Conservation (phyloP, 495 filamentous ascomycete genomes). For the Peziza echinospora region DNA sequence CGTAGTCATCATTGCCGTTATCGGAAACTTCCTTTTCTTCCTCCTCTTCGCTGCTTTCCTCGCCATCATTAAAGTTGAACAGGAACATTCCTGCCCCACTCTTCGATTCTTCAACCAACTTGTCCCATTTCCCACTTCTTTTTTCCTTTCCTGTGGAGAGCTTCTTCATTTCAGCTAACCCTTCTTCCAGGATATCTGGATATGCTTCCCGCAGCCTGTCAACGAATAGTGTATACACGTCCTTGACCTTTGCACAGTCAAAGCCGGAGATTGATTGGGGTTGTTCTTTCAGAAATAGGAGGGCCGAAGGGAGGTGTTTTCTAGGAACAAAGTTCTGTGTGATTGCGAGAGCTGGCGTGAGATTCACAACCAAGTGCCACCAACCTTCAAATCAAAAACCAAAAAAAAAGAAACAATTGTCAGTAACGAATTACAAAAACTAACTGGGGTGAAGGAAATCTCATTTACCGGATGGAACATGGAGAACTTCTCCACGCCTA, state of each 20-base stretch:
- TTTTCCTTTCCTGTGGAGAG: constrained; percentile 25
- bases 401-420: constrained; percentile 47
- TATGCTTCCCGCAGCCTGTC: constrained; percentile 38
- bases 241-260: constrained; percentile 36
- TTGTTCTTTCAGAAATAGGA: constrained; percentile 68
- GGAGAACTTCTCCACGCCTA: constrained; percentile 65
- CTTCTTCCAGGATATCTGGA: constrained; percentile 43
- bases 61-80: constrained; percentile 57
- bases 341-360: constrained; percentile 62
- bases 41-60: constrained; percentile 33
- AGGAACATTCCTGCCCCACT: constrained; percentile 38
- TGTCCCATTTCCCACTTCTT: constrained; percentile 75
- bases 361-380: constrained; percentile 93
- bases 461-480: constrained; percentile 73
- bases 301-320: constrained; percentile 45
- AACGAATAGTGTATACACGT: constrained; percentile 61
- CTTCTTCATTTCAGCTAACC: constrained; percentile 39
- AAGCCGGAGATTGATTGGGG: constrained; percentile 76
- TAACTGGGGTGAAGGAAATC: constrained; percentile 88
- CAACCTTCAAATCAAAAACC: too few species aligned
- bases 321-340: constrained; percentile 92
- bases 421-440: constrained; percentile 66
- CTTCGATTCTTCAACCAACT: constrained; percentile 34
- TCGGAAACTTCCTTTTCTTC: background rate
- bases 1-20: too few species aligned